A percentile compares a stretch with the other conserved stretches of the same genome.
These are phyloP conservation scores for Trichoderma sp. DNA, from an alignment of 2,329 filamentous ascomycete species.

Conservation along the genomic window DNA sequence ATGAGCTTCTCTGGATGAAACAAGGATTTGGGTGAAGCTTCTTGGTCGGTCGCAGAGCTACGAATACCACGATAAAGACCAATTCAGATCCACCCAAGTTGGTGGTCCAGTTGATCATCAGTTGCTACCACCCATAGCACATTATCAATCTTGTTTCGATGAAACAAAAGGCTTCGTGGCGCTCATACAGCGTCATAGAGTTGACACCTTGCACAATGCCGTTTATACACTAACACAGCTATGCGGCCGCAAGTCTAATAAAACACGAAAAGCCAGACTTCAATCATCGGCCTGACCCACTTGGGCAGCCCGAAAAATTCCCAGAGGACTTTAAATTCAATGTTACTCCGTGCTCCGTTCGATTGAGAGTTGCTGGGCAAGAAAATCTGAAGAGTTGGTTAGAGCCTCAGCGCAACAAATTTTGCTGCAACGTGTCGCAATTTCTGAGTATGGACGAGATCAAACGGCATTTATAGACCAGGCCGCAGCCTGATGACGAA, in stretches of 20 bases:
- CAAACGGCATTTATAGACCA: neutral
- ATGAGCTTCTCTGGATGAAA: neutral
- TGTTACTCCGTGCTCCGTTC: slow-evolving; percentile 1
- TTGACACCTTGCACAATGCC: neutral
- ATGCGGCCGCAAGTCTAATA: neutral
- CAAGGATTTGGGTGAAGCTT: neutral
- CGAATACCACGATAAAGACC: neutral
- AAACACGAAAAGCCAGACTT: neutral
- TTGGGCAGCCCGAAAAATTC: neutral
- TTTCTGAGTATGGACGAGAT: neutral
- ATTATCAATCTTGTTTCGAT: neutral
- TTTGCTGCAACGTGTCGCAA: neutral
- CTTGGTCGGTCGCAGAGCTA: neutral
- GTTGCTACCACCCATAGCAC: neutral
- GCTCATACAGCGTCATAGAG: neutral
- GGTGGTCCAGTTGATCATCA: neutral
- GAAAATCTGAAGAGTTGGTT: neutral
- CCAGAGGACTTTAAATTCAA: neutral
- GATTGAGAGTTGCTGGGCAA: neutral
- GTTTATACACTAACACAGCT: neutral
- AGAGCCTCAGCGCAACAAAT: neutral
- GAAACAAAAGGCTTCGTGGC: neutral
- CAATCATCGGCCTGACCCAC: neutral
- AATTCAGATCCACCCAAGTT: neutral
- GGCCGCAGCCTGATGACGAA: neutral